Evolutionary conservation across 83 land plant genomes (phyloP).

Genomic region (Diphasiastrum complanatum): DNA sequence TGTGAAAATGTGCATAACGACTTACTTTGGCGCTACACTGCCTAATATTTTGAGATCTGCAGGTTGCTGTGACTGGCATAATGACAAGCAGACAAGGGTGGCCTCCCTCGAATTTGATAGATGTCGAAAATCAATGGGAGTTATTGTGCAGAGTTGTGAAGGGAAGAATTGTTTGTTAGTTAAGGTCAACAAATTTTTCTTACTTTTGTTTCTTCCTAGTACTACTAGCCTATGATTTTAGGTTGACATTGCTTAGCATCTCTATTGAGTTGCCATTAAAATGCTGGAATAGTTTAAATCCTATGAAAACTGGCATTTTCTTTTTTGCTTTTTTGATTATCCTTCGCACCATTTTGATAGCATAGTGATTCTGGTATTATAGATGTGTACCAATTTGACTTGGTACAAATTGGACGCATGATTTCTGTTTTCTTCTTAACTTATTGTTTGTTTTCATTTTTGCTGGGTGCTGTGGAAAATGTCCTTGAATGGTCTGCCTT

Average conservation of each 20-base stretch:
- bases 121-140: slow-evolving; percentile 88
- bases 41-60: neutral
- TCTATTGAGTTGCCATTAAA: no score
- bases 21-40: neutral
- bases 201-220: neutral
- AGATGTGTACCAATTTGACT: slow-evolving; percentile 6
- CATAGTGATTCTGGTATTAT: neutral
- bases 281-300: no score
- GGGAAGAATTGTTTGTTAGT: slow-evolving; percentile 65
- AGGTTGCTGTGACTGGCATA: slow-evolving; percentile 74
- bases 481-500: slow-evolving; percentile 54
- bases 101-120: slow-evolving; percentile 89
- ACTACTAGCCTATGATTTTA: no score
- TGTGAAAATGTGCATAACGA: neutral
- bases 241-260: no score
- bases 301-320: neutral
- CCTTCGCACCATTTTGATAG: neutral
- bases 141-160: slow-evolving; percentile 45
- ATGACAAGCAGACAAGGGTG: slow-evolving; percentile 32
- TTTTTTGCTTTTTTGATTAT: neutral
- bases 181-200: slow-evolving; percentile 43
- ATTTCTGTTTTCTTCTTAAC: neutral
- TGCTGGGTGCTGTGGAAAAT: slow-evolving; percentile 86
- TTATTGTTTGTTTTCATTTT: neutral
- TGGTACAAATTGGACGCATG: neutral